Evolutionary conservation across 208 protist species (phyloP), one percentile per base, ranked within the genome.

Genomic region (Acanthamoeba sp.): DNA sequence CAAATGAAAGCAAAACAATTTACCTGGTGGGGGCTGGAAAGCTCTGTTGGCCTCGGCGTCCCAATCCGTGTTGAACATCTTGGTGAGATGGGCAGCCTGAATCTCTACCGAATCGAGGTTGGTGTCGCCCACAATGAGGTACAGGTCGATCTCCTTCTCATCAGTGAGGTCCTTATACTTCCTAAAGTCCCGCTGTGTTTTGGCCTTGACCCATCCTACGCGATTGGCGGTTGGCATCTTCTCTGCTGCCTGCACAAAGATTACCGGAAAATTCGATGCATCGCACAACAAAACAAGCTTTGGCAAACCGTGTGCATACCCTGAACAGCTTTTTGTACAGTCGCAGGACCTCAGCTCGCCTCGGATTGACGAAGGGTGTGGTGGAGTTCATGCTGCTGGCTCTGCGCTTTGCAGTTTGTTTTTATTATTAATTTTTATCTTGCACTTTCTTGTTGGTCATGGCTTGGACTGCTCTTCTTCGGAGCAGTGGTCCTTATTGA

Each of bases 41-140:
- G 71, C 71, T 12, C 71, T 34, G 38, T 82, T 82, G 80, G 42
- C 50, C 29, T 89, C 80, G n/a, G 80, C 80, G 50, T 89, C 80
- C 80, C 80, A 89, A 27, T 89, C 80, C 29, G 80, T 89, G 80
- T 89, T 89, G 80, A 89, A 89, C 50, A 89, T 34, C 50, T 64
- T 55, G 40, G 45, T 89, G 80, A 89, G 80, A 40, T 89, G 80
- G 38, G 38, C 80, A 22, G 80, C 80, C 32, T 88, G 80, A 88
- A 88, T 88, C 48, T 38, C 48, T 2, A 88, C 80, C 24, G 48
- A 64, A 38, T 88, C 80, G 48, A 88, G 80, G n/a, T 88, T 55
- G 80, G 80, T 88, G 9, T 64, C 48, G n/a, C 80, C 80, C n/a
- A 88, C 80, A 7, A 62, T 38, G 29, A 88, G 42, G 48, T 64